These are phyloP conservation scores for Tetrahymena borealis DNA, from an alignment of 73 alveolate genomes.

Conservation along the genomic window DNA sequence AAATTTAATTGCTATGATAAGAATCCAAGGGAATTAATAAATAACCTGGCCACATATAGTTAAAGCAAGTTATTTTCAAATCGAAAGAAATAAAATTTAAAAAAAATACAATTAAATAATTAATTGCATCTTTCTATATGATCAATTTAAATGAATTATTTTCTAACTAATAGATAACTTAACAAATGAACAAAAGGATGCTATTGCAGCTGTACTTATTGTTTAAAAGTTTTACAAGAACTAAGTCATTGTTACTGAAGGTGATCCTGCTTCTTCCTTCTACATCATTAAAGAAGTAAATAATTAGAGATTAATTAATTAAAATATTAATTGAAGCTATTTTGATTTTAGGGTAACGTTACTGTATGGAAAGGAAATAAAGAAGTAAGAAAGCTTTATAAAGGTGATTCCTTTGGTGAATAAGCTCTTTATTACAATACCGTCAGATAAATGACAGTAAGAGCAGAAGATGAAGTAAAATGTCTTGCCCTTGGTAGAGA, in stretches of 20 bases:
- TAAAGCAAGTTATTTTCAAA: too few relatives aligned
- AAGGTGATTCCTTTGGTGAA: constrained; percentile 44
- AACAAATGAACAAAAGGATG: constrained; percentile 40
- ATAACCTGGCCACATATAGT: too few relatives aligned
- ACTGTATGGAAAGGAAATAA: constrained; percentile 28
- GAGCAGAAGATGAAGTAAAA: constrained; percentile 32
- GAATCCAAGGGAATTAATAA: too few relatives aligned
- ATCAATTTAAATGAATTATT: too few relatives aligned
- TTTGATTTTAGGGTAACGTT: neutral
- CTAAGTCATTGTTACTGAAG: constrained; percentile 34
- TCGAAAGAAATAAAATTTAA: too few relatives aligned
- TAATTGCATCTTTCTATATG: too few relatives aligned
- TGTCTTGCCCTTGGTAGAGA: constrained; percentile 49
- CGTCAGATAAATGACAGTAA: constrained; percentile 28
- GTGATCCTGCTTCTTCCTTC: constrained; percentile 38
- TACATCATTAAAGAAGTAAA: constrained; percentile 42
- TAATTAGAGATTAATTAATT: neutral
- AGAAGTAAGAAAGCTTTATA: constrained; percentile 6
- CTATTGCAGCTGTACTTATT: constrained; percentile 21
- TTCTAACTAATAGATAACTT: constrained; percentile 8
- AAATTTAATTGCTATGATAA: too few relatives aligned
- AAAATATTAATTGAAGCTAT: neutral
- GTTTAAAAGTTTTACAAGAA: constrained; percentile 12
- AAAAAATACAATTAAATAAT: too few relatives aligned
- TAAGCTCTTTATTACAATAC: constrained; percentile 46